These are phyloP conservation scores for Apiotrichum sp. DNA, from an alignment of 1,284 basidiomycete genomes.

Conservation along the genomic window DNA sequence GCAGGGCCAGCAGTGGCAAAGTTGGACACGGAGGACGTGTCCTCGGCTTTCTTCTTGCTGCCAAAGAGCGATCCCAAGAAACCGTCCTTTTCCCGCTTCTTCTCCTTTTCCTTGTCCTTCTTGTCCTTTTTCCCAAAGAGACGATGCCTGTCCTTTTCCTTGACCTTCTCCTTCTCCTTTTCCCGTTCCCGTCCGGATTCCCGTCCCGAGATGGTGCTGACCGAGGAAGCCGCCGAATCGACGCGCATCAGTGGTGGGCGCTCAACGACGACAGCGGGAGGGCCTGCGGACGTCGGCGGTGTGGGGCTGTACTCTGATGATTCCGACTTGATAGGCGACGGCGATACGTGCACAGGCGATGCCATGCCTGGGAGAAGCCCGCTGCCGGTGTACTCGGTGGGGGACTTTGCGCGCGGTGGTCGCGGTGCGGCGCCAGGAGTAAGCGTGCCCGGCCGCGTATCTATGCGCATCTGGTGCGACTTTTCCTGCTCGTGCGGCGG, in stretches of 20 bases:
- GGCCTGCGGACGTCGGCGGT: constrained; percentile 18
- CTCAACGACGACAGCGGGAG: constrained; percentile 18
- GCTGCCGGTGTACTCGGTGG: neutral
- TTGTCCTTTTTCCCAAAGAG: constrained; percentile 59
- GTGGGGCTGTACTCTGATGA: neutral
- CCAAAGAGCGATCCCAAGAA: constrained; percentile 87
- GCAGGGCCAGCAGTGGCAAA: constrained; percentile 63
- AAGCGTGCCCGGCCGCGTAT: neutral
- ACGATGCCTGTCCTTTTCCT: constrained; percentile 63
- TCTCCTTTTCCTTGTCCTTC: constrained; percentile 63
- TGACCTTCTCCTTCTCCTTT: constrained; percentile 10
- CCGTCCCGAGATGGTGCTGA: constrained; percentile 19
- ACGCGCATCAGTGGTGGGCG: constrained; percentile 27
- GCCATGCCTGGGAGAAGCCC: constrained; percentile 33
- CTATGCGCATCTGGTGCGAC: neutral
- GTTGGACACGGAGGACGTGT: constrained; percentile 49
- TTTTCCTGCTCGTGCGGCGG: constrained; percentile 1
- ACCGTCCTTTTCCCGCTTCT: constrained; percentile 62
- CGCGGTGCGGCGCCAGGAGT: neutral
- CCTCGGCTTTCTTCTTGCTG: constrained; percentile 70
- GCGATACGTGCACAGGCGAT: constrained; percentile 23
- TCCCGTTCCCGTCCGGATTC: neutral
- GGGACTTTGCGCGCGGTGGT: neutral
- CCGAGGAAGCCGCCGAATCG: constrained; percentile 19
- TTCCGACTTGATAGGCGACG: neutral